phyloP scores from a whole-genome alignment of 768 basidiomycete genomes.

The Lentinula detonsa region DNA sequence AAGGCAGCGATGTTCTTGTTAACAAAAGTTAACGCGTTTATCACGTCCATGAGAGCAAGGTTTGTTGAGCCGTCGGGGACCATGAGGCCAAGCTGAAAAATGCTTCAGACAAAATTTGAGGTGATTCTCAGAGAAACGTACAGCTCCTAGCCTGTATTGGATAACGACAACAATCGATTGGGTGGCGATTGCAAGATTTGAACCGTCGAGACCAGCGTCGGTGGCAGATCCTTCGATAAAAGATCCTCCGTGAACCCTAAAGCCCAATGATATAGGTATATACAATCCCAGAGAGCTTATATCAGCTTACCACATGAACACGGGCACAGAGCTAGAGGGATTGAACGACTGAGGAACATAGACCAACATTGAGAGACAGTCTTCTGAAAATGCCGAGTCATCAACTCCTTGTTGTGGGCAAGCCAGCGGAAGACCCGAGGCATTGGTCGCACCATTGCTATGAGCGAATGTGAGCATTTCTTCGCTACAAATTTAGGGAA shows the following conservation, averaged over 20 bases:
- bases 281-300: neutral
- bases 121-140: slow-evolving; percentile 26
- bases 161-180: slow-evolving; percentile 75
- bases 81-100: slow-evolving; percentile 62
- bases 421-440: slow-evolving; percentile 52
- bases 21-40: slow-evolving; percentile 61
- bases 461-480: slow-evolving; percentile 4
- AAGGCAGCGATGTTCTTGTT: slow-evolving; percentile 52
- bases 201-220: slow-evolving; percentile 70
- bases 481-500: neutral
- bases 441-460: slow-evolving; percentile 48
- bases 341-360: slow-evolving; percentile 52
- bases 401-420: slow-evolving; percentile 63
- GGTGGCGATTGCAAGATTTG: slow-evolving; percentile 62
- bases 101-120: neutral
- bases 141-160: slow-evolving; percentile 80
- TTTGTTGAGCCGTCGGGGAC: slow-evolving; percentile 68
- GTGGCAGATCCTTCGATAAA: slow-evolving; percentile 68
- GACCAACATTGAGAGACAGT: slow-evolving; percentile 76
- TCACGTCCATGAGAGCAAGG: slow-evolving; percentile 62
- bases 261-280: neutral
- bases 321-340: slow-evolving; percentile 33
- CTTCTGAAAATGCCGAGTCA: slow-evolving; percentile 54
- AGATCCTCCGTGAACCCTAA: slow-evolving; percentile 85
- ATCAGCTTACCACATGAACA: slow-evolving; percentile 52